Percentiles rank a stretch among this genome's conserved stretches.
Conservation (phyloP, 192 early-diverging fungal species). For the Backusella parvicylindrica region DNA sequence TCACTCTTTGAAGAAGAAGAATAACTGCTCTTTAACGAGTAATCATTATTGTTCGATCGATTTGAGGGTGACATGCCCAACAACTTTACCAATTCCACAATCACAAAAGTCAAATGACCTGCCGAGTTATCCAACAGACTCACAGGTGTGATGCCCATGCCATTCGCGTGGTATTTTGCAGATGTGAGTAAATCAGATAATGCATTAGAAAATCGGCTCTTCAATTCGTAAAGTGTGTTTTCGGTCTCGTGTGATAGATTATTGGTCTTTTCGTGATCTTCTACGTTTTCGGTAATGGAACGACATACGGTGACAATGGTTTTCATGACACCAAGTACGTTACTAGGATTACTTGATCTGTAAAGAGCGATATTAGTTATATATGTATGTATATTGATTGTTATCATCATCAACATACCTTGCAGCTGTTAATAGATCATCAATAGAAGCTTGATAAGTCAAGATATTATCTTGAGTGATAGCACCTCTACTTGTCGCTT, state of each 20-base stretch:
- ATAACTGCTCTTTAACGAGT: background rate
- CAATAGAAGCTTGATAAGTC: conserved; percentile 77
- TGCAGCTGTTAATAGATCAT: conserved; percentile 71
- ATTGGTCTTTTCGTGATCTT: conserved; percentile 54
- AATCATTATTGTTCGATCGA: background rate
- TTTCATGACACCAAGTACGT: conserved; percentile 76
- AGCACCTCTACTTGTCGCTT: conserved; percentile 50
- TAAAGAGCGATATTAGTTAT: background rate
- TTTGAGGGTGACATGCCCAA: conserved; percentile 24
- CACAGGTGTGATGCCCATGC: conserved; percentile 60
- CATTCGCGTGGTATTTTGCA: conserved; percentile 75
- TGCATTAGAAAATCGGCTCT: conserved; percentile 57
- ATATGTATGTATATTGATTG: too few relatives aligned
- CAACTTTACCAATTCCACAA: conserved; percentile 74
- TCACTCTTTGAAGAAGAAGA: background rate
- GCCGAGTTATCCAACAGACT: conserved; percentile 78
- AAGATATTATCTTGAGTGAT: conserved; percentile 67
- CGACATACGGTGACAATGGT: conserved; percentile 78
- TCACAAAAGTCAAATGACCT: conserved; percentile 70
- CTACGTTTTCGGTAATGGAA: conserved; percentile 81
- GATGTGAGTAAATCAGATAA: conserved; percentile 67
- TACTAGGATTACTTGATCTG: conserved; percentile 64
- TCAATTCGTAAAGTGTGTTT: conserved; percentile 50
- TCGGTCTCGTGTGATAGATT: conserved; percentile 45
- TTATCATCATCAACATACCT: conserved; percentile 44